A percentile compares a stretch with the other conserved stretches of the same genome.
phyloP scores from a whole-genome alignment of 2,329 filamentous ascomycete genomes.

The Pseudopyrenochaeta lycopersici region DNA sequence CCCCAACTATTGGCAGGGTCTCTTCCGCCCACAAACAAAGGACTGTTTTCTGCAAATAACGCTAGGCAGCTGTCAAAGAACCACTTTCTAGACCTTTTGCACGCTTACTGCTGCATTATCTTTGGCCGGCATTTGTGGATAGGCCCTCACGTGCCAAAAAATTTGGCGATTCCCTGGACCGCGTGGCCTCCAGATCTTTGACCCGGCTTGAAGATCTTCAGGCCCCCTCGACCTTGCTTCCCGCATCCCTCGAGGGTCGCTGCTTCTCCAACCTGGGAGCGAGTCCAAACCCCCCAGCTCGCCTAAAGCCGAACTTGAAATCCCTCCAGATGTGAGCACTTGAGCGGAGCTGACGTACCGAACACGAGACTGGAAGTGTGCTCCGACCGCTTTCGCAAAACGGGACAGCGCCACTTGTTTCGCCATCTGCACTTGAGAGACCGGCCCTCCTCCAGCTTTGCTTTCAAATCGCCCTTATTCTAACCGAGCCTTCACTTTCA shows the following conservation, averaged over 20 bases:
- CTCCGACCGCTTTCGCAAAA: constrained; percentile 18
- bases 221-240: constrained; percentile 51
- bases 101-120: neutral
- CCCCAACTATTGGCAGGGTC: constrained; percentile 21
- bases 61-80: constrained; percentile 8
- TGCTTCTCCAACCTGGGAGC: constrained; percentile 30
- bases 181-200: constrained; percentile 21
- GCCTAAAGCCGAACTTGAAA: constrained; percentile 22
- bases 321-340: constrained; percentile 5
- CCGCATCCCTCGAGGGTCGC: constrained; percentile 46
- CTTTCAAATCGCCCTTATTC: constrained; percentile 45
- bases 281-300: constrained; percentile 21
- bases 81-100: neutral
- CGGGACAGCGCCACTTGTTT: constrained; percentile 31
- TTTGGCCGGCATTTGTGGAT: neutral
- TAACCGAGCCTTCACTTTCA: constrained; percentile 45
- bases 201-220: constrained; percentile 43
- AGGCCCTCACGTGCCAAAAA: neutral
- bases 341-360: constrained; percentile 27
- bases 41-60: constrained; percentile 15
- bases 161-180: constrained; percentile 9
- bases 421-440: constrained; percentile 23
- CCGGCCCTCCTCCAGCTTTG: constrained; percentile 24
- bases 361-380: constrained; percentile 24
- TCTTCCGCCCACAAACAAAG: constrained; percentile 9